Percentiles rank a stretch among this genome's conserved stretches.
Conservation (phyloP, 2,329 filamentous ascomycete genomes). For the Fusarium armeniacum region DNA sequence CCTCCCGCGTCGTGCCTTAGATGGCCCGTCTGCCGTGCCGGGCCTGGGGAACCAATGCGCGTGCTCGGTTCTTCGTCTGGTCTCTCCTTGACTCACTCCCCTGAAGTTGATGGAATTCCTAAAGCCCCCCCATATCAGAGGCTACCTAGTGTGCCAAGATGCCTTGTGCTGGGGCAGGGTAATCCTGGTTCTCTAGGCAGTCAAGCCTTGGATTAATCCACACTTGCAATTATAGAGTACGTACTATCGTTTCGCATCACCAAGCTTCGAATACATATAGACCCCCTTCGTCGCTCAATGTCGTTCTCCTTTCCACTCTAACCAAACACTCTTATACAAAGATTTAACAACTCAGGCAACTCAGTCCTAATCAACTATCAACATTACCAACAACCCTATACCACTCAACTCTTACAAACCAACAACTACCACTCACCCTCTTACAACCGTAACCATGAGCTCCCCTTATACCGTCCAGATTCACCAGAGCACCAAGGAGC, state of each 20-base stretch:
- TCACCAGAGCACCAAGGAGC: slow-evolving; percentile 52
- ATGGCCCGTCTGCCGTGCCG: slow-evolving; percentile 43
- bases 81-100: slow-evolving; percentile 45
- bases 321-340: slow-evolving; percentile 40
- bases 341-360: slow-evolving; percentile 12
- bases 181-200: slow-evolving; percentile 44
- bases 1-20: slow-evolving; percentile 40
- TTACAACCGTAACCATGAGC: slow-evolving; percentile 46
- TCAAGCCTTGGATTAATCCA: slow-evolving; percentile 39
- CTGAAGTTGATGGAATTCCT: slow-evolving; percentile 29
- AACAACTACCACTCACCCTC: slow-evolving; percentile 21
- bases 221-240: slow-evolving; percentile 44
- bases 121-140: slow-evolving; percentile 30
- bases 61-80: slow-evolving; percentile 37
- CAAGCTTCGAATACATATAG: slow-evolving; percentile 46
- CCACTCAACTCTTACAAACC: slow-evolving; percentile 20
- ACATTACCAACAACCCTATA: slow-evolving; percentile 20
- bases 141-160: slow-evolving; percentile 40
- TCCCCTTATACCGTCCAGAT: slow-evolving; percentile 51
- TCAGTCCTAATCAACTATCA: slow-evolving; percentile 4
- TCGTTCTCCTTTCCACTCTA: slow-evolving; percentile 17
- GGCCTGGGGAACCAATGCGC: slow-evolving; percentile 34
- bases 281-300: slow-evolving; percentile 35
- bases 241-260: slow-evolving; percentile 40
- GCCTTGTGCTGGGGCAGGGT: slow-evolving; percentile 40